Percentiles rank a stretch among this genome's conserved stretches.
Evolutionary conservation across 2,329 filamentous ascomycete species (phyloP).

Genomic region (Fusarium concolor): DNA sequence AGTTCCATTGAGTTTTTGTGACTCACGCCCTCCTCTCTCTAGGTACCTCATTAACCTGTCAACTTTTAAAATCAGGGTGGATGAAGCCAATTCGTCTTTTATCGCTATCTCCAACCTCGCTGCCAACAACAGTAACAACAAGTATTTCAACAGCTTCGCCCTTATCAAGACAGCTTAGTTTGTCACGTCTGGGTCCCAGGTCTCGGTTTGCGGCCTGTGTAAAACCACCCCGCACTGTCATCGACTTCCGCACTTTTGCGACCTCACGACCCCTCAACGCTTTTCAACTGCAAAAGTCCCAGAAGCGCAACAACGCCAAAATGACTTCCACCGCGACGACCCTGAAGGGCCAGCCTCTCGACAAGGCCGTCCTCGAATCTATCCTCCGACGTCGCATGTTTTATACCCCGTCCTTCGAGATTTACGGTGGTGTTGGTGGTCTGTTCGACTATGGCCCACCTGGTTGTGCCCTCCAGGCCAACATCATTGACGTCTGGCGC

Average conservation of each 20-base stretch:
- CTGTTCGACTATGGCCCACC: slow-evolving; percentile 95
- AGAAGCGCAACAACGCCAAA: slow-evolving; percentile 40
- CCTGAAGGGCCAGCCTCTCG: slow-evolving; percentile 89
- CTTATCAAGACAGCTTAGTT: slow-evolving; percentile 37
- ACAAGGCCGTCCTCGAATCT: slow-evolving; percentile 83
- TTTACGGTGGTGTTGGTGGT: slow-evolving; percentile 89
- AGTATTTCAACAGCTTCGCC: slow-evolving; percentile 24
- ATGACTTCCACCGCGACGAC: slow-evolving; percentile 74
- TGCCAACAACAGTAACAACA: slow-evolving; percentile 9
- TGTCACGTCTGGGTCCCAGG: slow-evolving; percentile 25
- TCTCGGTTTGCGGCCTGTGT: slow-evolving; percentile 42
- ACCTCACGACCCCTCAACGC: slow-evolving; percentile 48
- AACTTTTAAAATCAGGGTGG: slow-evolving; percentile 40
- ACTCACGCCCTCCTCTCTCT: slow-evolving; percentile 45
- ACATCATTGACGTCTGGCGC: slow-evolving; percentile 89
- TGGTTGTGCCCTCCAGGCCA: slow-evolving; percentile 85
- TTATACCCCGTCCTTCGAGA: slow-evolving; percentile 95
- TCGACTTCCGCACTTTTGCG: slow-evolving; percentile 46
- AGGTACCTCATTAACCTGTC: slow-evolving; percentile 20
- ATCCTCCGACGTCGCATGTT: slow-evolving; percentile 90
- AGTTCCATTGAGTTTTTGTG: slow-evolving; percentile 39
- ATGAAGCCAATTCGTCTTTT: slow-evolving; percentile 47
- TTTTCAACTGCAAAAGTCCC: slow-evolving; percentile 46
- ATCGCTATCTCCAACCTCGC: slow-evolving; percentile 34
- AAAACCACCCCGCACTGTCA: slow-evolving; percentile 39